A percentile compares a stretch with the other conserved stretches of the same genome.
phyloP scores from a whole-genome alignment of 2,329 filamentous ascomycete species.

The Colletotrichum nymphaeae region DNA sequence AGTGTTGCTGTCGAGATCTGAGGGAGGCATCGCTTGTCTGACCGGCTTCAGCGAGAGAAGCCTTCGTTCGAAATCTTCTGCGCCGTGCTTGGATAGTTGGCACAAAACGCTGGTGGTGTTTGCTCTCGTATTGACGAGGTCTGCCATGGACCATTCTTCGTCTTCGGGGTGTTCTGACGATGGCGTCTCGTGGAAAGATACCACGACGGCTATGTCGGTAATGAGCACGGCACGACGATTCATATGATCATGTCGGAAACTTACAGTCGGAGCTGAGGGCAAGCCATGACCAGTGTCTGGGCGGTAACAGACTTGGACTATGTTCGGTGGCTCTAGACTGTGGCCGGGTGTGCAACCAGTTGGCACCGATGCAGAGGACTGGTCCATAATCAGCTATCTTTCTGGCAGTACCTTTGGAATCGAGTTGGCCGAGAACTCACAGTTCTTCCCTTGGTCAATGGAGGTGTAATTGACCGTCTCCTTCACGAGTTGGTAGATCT shows the following conservation, averaged over 20 bases:
- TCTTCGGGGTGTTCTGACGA: slow-evolving; percentile 42
- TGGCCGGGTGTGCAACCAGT: slow-evolving; percentile 64
- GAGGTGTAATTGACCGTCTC: slow-evolving; percentile 83
- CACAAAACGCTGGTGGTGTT: slow-evolving; percentile 52
- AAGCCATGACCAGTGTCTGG: slow-evolving; percentile 76
- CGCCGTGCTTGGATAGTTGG: slow-evolving; percentile 53
- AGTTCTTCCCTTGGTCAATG: slow-evolving; percentile 74
- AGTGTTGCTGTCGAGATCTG: background rate
- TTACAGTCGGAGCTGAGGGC: slow-evolving; percentile 73
- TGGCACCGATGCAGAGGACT: slow-evolving; percentile 79
- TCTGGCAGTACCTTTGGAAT: background rate
- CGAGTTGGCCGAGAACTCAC: slow-evolving; percentile 50
- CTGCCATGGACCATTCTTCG: slow-evolving; percentile 39
- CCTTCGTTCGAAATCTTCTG: slow-evolving; percentile 47
- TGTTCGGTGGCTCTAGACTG: slow-evolving; percentile 42
- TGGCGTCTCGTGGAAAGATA: slow-evolving; percentile 75
- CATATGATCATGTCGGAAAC: slow-evolving; percentile 31
- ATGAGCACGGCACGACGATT: slow-evolving; percentile 36
- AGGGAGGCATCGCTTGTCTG: slow-evolving; percentile 43
- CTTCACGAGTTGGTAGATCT: slow-evolving; percentile 66
- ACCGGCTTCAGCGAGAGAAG: slow-evolving; percentile 56
- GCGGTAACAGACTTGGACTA: slow-evolving; percentile 46
- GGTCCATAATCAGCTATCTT: slow-evolving; percentile 34
- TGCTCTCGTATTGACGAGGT: slow-evolving; percentile 49
- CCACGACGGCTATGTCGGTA: slow-evolving; percentile 66